phyloP scores from a whole-genome alignment of 257 asterid species.

The Penstemon davidsonii region DNA sequence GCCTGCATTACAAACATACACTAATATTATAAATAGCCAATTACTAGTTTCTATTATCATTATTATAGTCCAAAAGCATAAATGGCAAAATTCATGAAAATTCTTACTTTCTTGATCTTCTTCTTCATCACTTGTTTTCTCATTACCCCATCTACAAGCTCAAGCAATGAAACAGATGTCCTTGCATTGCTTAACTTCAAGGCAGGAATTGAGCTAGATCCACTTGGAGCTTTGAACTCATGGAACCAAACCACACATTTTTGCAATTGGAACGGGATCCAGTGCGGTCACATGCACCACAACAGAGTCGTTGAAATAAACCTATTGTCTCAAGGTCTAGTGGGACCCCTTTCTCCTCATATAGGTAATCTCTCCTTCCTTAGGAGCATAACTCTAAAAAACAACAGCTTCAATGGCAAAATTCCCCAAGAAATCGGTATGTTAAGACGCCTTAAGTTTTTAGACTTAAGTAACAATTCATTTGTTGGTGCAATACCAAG shows the following conservation, averaged over 20 bases:
- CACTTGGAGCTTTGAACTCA: slow-evolving; percentile 18
- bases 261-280: slow-evolving; percentile 35
- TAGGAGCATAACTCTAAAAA: slow-evolving; percentile 21
- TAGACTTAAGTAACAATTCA: slow-evolving; percentile 32
- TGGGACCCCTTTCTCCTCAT: slow-evolving; percentile 37
- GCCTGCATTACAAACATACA: too few relatives aligned
- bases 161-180: slow-evolving; percentile 22
- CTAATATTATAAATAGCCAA: too few relatives aligned
- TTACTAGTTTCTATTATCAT: too few relatives aligned
- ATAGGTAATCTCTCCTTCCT: slow-evolving; percentile 44
- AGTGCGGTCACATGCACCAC: slow-evolving; percentile 29
- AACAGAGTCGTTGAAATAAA: slow-evolving; percentile 30
- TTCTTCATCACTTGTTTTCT: background rate
- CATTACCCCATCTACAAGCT: background rate
- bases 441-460: slow-evolving; percentile 21
- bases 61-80: too few relatives aligned
- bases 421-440: slow-evolving; percentile 37
- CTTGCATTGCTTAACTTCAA: slow-evolving; percentile 22
- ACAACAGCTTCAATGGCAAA: slow-evolving; percentile 29
- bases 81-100: background rate
- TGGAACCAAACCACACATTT: slow-evolving; percentile 30
- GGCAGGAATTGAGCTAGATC: slow-evolving; percentile 26
- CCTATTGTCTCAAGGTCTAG: slow-evolving; percentile 26
- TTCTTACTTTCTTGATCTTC: background rate
- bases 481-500: slow-evolving; percentile 36